These are phyloP conservation scores for Aurinia saxatilis DNA, from an alignment of 345 rosid genomes.

Conservation along the genomic window DNA sequence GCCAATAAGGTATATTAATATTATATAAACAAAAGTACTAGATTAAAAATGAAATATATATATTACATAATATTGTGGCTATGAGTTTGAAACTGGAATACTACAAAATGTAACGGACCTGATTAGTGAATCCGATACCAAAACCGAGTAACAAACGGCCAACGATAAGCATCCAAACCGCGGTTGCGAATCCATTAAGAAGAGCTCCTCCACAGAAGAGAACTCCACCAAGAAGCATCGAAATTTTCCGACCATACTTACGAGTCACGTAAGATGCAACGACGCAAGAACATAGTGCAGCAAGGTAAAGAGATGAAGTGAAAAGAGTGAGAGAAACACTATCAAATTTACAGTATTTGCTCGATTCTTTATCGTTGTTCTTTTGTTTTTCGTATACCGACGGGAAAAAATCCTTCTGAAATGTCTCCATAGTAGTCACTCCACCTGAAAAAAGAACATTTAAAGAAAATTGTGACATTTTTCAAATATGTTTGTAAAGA, in stretches of 20 bases:
- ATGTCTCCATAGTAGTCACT: conserved; percentile 67
- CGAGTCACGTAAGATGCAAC: conserved; percentile 70
- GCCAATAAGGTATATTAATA: no score
- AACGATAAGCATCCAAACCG: conserved; percentile 75
- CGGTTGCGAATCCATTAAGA: conserved; percentile 59
- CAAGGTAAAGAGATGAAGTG: conserved; percentile 84
- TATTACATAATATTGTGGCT: no score
- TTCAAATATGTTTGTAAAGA: no score
- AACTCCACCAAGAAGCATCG: conserved; percentile 83
- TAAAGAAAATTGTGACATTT: no score
- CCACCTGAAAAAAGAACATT: no score
- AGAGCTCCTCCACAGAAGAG: conserved; percentile 74
- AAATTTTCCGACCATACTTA: conserved; percentile 53
- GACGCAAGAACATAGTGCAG: conserved; percentile 63
- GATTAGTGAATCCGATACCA: conserved; percentile 90
- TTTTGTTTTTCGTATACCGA: conserved; percentile 45
- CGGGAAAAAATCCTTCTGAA: conserved; percentile 59
- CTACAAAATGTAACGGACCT: no score
- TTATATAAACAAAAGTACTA: no score
- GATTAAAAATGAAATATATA: no score
- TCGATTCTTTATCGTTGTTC: conserved; percentile 18
- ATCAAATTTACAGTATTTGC: conserved; percentile 68
- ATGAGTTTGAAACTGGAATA: no score
- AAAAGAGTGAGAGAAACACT: conserved; percentile 62
- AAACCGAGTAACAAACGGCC: conserved; percentile 85